Evolutionary conservation across 1,284 basidiomycete genomes (phyloP).

Genomic region (Ustilago trichophora): DNA sequence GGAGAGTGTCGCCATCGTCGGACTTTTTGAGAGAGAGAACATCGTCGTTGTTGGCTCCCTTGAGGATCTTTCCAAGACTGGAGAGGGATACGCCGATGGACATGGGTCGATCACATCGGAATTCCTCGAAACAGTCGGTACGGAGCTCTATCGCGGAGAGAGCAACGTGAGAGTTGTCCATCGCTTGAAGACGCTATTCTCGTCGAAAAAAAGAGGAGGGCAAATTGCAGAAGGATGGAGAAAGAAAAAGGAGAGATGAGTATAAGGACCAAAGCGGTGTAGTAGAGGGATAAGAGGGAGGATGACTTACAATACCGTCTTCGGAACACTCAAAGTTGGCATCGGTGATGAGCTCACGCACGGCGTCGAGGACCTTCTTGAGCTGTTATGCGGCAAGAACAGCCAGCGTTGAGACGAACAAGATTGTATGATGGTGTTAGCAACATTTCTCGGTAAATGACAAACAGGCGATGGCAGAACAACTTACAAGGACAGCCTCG

Average conservation of each 20-base stretch:
- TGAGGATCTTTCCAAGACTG: constrained; percentile 92
- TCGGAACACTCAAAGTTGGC: constrained; percentile 98
- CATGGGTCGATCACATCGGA: constrained; percentile 95
- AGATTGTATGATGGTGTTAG: too few relatives aligned
- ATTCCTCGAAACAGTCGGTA: constrained; percentile 68
- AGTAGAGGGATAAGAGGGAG: too few relatives aligned
- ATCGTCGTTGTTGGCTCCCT: constrained; percentile 97
- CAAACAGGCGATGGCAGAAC: too few relatives aligned
- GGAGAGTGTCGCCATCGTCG: constrained; percentile 89
- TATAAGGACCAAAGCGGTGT: not conserved
- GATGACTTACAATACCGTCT: constrained; percentile 85
- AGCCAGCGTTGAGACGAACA: too few relatives aligned
- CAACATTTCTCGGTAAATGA: too few relatives aligned
- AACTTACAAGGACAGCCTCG: constrained; percentile 56
- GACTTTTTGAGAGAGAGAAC: constrained; percentile 88
- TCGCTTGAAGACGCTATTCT: constrained; percentile 78
- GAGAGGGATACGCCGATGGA: constrained; percentile 74
- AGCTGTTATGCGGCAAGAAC: constrained; percentile 31
- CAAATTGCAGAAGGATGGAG: too few relatives aligned
- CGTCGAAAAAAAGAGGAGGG: too few relatives aligned
- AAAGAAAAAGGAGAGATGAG: not conserved
- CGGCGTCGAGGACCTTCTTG: constrained; percentile 71
- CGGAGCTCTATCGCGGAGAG: constrained; percentile 82
- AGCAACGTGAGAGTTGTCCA: constrained; percentile 99
- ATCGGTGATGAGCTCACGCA: constrained; percentile 97